phyloP scores from a whole-genome alignment of 345 rosid species.

The Citrus inodora region DNA sequence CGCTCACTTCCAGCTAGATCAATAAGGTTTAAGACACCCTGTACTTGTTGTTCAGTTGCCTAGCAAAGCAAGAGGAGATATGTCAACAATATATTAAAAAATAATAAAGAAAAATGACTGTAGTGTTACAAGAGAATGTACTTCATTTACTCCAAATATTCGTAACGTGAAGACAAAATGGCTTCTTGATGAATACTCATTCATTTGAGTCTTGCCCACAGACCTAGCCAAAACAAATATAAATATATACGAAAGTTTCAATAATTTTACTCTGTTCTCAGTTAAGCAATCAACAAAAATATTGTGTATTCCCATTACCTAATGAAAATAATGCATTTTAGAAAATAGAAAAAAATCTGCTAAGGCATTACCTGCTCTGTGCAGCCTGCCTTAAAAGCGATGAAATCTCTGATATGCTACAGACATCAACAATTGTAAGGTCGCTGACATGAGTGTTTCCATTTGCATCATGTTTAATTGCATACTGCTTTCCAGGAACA shows the following conservation, averaged over 20 bases:
- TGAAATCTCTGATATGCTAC: conserved; percentile 69
- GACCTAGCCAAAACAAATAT: conserved; percentile 42
- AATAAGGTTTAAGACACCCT: conserved; percentile 86
- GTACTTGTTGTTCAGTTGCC: conserved; percentile 91
- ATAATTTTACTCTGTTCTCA: background rate
- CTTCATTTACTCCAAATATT: conserved; percentile 87
- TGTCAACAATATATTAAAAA: background rate
- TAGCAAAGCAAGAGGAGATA: conserved; percentile 23
- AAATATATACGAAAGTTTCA: background rate
- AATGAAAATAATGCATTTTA: background rate
- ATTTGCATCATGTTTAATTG: conserved; percentile 76
- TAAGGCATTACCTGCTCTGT: conserved; percentile 67
- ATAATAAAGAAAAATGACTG: background rate
- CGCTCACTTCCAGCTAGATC: conserved; percentile 99
- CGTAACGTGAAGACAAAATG: conserved; percentile 86
- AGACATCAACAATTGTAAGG: conserved; percentile 77
- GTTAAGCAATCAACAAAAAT: background rate
- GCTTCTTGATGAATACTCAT: conserved; percentile 76
- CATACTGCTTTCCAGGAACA: conserved; percentile 67
- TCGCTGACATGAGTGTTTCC: conserved; percentile 84
- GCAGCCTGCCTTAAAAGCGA: conserved; percentile 78
- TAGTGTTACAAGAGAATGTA: conserved; percentile 1
- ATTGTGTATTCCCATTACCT: background rate
- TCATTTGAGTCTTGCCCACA: conserved; percentile 90
- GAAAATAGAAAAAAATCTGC: background rate